A percentile compares a stretch with the other conserved stretches of the same genome.
phyloP scores from a whole-genome alignment of 768 basidiomycete species.

The Leccinum pellstonianum region DNA sequence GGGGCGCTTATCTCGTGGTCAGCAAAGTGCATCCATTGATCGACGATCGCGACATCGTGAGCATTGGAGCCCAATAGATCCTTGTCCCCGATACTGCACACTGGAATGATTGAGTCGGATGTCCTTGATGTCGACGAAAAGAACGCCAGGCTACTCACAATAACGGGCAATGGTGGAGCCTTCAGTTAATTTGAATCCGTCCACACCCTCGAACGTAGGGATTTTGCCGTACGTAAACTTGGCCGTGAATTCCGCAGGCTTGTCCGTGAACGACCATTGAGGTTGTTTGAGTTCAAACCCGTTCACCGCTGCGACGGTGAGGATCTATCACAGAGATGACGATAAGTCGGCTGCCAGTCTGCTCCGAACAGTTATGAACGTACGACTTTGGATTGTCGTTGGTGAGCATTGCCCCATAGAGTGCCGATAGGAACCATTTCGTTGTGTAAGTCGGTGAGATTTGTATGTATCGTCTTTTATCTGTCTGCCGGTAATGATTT shows the following conservation, averaged over 20 bases:
- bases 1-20: conserved; percentile 12
- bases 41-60: conserved; percentile 10
- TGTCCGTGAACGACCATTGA: conserved; percentile 15
- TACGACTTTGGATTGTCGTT: conserved; percentile 27
- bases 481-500: not conserved
- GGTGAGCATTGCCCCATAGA: conserved; percentile 19
- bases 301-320: conserved; percentile 22
- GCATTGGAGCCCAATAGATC: conserved; percentile 10
- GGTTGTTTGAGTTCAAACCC: conserved; percentile 14
- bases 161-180: conserved; percentile 25
- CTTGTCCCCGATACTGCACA: conserved; percentile 15
- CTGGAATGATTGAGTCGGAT: not conserved
- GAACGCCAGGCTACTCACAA: conserved; percentile 6
- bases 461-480: not conserved
- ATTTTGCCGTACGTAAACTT: conserved; percentile 26
- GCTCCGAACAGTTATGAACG: not conserved
- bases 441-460: not conserved
- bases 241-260: conserved; percentile 8
- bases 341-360: not conserved
- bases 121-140: not conserved
- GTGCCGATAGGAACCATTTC: conserved; percentile 20
- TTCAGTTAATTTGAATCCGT: conserved; percentile 22
- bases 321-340: conserved; percentile 6
- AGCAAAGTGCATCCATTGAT: conserved; percentile 17
- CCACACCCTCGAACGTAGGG: conserved; percentile 21